Evolutionary conservation across 345 rosid species (phyloP).

Genomic region (Rhizophora mangle): DNA sequence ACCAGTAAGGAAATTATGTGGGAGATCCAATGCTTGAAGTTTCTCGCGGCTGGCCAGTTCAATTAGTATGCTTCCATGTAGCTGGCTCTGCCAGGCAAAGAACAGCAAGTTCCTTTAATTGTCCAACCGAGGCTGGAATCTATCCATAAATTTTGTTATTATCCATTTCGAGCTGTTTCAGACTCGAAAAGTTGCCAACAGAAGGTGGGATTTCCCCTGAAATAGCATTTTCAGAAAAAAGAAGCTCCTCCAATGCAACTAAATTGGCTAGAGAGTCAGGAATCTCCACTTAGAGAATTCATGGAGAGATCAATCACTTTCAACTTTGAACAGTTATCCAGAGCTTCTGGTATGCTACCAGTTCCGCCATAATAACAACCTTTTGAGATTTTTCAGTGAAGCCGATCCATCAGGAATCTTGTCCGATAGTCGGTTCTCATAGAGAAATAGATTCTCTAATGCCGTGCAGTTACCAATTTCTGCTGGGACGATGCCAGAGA

Average conservation of each 20-base stretch:
- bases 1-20: conserved; percentile 57
- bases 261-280: conserved; percentile 46
- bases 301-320: conserved; percentile 55
- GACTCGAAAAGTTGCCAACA: conserved; percentile 40
- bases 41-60: conserved; percentile 48
- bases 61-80: conserved; percentile 51
- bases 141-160: conserved; percentile 49
- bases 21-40: conserved; percentile 64
- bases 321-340: conserved; percentile 47
- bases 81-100: conserved; percentile 69
- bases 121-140: conserved; percentile 56
- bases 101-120: conserved; percentile 46
- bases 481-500: conserved; percentile 53
- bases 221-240: conserved; percentile 48
- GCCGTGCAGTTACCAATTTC: conserved; percentile 55
- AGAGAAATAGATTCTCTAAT: conserved; percentile 51
- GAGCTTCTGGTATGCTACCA: conserved; percentile 44
- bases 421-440: conserved; percentile 54
- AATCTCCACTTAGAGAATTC: conserved; percentile 48
- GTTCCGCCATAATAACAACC: conserved; percentile 62
- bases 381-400: conserved; percentile 44
- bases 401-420: conserved; percentile 47
- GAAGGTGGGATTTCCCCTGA: conserved; percentile 49
- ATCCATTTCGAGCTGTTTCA: conserved; percentile 64
- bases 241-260: conserved; percentile 52